A percentile compares a stretch with the other conserved stretches of the same genome.
Evolutionary conservation across 2,329 filamentous ascomycete genomes (phyloP).

Genomic region (Hymenoscyphus scutula): DNA sequence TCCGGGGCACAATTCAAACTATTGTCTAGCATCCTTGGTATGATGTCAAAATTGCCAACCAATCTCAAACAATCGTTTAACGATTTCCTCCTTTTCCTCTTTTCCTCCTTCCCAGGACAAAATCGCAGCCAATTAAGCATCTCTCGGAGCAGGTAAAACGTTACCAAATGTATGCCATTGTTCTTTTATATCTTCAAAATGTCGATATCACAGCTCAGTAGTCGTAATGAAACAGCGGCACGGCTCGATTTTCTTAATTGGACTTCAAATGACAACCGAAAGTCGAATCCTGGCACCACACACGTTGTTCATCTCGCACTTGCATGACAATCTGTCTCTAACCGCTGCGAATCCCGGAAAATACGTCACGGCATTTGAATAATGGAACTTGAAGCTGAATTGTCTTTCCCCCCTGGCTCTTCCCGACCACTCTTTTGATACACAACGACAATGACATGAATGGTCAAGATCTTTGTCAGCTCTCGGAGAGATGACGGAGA

Average conservation of each 20-base stretch:
- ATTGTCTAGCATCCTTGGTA: too few species aligned
- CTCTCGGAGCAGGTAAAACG: neutral
- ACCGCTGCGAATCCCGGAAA: neutral
- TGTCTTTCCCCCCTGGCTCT: neutral
- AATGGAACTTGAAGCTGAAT: neutral
- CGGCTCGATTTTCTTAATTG: neutral
- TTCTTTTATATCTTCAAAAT: too few species aligned
- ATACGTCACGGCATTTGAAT: neutral
- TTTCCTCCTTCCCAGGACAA: neutral
- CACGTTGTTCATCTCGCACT: neutral
- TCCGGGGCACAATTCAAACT: too few species aligned
- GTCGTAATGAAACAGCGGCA: too few species aligned
- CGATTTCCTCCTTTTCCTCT: neutral
- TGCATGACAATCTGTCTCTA: neutral
- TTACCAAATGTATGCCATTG: neutral
- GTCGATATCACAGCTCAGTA: too few species aligned
- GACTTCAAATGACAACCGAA: neutral
- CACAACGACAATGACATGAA: neutral
- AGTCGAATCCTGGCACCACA: neutral
- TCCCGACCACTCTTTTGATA: neutral
- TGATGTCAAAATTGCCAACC: neutral
- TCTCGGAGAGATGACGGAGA: neutral
- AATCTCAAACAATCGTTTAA: neutral
- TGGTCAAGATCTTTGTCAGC: neutral
- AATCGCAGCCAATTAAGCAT: neutral